A percentile compares a stretch with the other conserved stretches of the same genome.
Evolutionary conservation across 495 filamentous ascomycete genomes (phyloP).

Genomic region (Lepraria neglecta): DNA sequence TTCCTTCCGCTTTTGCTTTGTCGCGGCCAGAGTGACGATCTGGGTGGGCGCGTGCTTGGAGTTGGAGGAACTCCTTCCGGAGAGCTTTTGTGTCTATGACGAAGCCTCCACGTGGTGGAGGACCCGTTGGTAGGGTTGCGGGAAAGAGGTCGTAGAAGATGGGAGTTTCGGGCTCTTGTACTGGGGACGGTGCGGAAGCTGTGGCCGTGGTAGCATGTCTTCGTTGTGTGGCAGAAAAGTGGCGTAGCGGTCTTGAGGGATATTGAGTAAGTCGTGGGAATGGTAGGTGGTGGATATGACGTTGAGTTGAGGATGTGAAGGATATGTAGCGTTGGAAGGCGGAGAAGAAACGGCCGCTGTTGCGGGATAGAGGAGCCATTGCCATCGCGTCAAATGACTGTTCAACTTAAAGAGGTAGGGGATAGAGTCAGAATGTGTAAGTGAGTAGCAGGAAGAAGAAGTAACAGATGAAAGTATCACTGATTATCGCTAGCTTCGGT

Average conservation of each 20-base stretch:
- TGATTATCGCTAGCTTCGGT: background rate
- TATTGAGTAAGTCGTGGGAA: background rate
- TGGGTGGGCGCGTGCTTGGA: conserved; percentile 75
- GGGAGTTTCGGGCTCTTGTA: background rate
- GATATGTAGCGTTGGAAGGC: conserved; percentile 18
- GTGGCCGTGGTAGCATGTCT: conserved; percentile 5
- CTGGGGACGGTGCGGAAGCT: background rate
- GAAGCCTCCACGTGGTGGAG: conserved; percentile 75
- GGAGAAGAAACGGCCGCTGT: conserved; percentile 15
- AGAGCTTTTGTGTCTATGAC: conserved; percentile 57
- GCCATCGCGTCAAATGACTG: background rate
- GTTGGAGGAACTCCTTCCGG: conserved; percentile 74
- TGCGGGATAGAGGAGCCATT: background rate
- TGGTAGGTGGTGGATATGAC: conserved; percentile 11
- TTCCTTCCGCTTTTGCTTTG: conserved; percentile 61
- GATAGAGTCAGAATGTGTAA: background rate
- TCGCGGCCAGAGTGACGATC: conserved; percentile 59
- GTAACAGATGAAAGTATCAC: background rate
- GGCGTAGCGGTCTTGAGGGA: background rate
- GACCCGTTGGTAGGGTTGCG: conserved; percentile 66
- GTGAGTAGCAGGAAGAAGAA: background rate
- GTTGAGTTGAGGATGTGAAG: background rate
- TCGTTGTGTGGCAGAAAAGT: background rate
- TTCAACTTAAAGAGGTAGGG: background rate
- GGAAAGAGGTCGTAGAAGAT: conserved; percentile 88